Conservation (phyloP, 768 basidiomycete genomes). For the Lyophyllum shimeji region DNA sequence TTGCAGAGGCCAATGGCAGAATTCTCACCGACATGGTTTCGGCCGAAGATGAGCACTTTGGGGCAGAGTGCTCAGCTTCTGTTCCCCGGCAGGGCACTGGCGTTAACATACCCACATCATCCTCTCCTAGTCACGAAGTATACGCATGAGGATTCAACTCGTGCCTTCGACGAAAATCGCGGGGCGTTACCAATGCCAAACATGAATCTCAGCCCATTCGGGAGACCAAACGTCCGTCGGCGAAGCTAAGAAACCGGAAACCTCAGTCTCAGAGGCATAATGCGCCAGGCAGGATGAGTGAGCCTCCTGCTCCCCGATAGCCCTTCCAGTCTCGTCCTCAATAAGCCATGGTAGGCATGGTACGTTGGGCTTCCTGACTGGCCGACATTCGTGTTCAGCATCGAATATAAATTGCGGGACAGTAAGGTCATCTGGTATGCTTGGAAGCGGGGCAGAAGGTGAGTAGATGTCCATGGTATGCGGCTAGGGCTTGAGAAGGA, state of each 20-base stretch:
- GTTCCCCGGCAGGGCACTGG: too few species aligned
- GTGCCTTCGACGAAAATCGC: not conserved
- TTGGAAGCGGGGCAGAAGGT: constrained; percentile 30
- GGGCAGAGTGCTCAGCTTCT: not conserved
- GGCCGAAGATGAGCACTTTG: constrained; percentile 61
- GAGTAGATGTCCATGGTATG: constrained; percentile 29
- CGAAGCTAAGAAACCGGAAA: constrained; percentile 34
- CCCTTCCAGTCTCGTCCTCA: constrained; percentile 47
- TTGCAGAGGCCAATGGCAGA: too few species aligned
- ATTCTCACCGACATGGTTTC: too few species aligned
- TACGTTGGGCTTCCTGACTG: constrained; percentile 27
- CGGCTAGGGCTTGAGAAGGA: not conserved
- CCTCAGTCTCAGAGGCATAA: not conserved
- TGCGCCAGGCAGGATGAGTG: constrained; percentile 1
- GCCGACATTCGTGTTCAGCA: constrained; percentile 39
- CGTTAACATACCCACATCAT: constrained; percentile 50
- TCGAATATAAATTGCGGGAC: constrained; percentile 56
- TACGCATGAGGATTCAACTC: not conserved
- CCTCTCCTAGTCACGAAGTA: constrained; percentile 33
- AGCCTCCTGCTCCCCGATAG: constrained; percentile 40
- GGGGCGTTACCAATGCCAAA: constrained; percentile 39
- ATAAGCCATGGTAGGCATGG: constrained; percentile 54
- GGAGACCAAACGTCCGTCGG: constrained; percentile 44
- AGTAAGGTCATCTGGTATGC: constrained; percentile 50
- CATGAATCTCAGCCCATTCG: constrained; percentile 41